Evolutionary conservation across 495 filamentous ascomycete species (phyloP).

Genomic region (Aspergillus heteromorphus): DNA sequence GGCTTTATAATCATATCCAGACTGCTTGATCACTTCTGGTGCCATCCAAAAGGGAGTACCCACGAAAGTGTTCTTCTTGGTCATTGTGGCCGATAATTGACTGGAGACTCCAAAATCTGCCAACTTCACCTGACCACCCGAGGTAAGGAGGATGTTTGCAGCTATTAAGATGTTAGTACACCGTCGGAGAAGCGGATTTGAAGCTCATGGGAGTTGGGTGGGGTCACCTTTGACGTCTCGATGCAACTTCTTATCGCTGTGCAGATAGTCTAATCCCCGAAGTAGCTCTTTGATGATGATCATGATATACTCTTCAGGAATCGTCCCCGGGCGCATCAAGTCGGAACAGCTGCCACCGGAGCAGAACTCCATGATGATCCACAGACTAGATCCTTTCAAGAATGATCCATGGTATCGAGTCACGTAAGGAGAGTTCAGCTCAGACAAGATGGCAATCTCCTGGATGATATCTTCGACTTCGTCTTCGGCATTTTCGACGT

Average conservation of each 20-base stretch:
- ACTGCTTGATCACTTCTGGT: conserved; percentile 97
- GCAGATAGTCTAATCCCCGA: conserved; percentile 85
- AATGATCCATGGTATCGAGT: conserved; percentile 97
- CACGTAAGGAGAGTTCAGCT: conserved; percentile 88
- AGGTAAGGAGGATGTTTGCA: conserved; percentile 80
- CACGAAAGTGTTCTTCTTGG: conserved; percentile 98
- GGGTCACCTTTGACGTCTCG: conserved; percentile 97
- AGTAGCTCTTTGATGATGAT: conserved; percentile 90
- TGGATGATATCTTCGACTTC: conserved; percentile 99
- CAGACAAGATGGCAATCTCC: conserved; percentile 93
- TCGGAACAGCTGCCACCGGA: conserved; percentile 90
- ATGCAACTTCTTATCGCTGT: conserved; percentile 92
- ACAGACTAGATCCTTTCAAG: conserved; percentile 88
- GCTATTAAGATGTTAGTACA: conserved; percentile 47
- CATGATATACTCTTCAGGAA: conserved; percentile 88
- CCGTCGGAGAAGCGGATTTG: neutral
- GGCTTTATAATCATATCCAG: conserved; percentile 96
- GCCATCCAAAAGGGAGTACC: conserved; percentile 99
- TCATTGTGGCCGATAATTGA: conserved; percentile 98
- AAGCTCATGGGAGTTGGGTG: neutral
- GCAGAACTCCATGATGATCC: conserved; percentile 97
- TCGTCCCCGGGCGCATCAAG: conserved; percentile 85
- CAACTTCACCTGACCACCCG: conserved; percentile 91
- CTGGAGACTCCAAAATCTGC: conserved; percentile 97
- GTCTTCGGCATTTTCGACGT: conserved; percentile 96